Base-by-base conservation (phyloP, 1,284 basidiomycete genomes). In the Ganoderma sp. region DNA sequence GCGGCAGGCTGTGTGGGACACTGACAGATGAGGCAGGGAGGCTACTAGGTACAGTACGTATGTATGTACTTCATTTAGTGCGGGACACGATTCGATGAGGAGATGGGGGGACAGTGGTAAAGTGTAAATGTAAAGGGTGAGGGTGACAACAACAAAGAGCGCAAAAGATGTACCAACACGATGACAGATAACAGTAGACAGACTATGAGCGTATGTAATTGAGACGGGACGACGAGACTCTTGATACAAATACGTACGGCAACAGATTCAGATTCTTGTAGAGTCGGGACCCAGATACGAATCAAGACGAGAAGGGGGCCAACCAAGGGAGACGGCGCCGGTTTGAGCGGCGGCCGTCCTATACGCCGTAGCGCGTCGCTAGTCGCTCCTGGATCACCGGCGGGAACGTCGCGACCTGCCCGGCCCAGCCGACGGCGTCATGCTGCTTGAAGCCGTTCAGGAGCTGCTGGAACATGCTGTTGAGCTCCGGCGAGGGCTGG, bases 381-480 rank as follows among this genome's bases (percentile, higher is more conserved):
- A 96, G 83, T 64, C 92, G 88, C 75, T 93, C 90, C 79, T 92
- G 91, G 69, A 96, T 94, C 9, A 84, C 86, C 59, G 88, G 88
- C 41, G 94, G 94, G 82, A 95, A 93, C 14, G 86, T 84, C 17
- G 88, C 79, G 63, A 94, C 88, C 77, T 95, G 93, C 3, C 87
- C 87, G 34, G 87, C 84, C 94, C 94, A 96, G 37, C 90, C 90
- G 57, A 86, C 83, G 62, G 90, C 88, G 72, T 93, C 91, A 79
- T 95, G 93, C 72, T 90, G 87, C 82, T 94, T 94, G 84, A 97
- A 95, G 25, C 93, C 93, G 64, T 84, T 87, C 67, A 97, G 81
- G 68, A 97, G 86, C 78, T 90, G 85, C 77, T 90, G 88, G 88
- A 98, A 98, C 93, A 97, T 97, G 69, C 84, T 84, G 79, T 97